Conservation (phyloP, 192 early-diverging fungal species). For the Geranomyces variabilis region DNA sequence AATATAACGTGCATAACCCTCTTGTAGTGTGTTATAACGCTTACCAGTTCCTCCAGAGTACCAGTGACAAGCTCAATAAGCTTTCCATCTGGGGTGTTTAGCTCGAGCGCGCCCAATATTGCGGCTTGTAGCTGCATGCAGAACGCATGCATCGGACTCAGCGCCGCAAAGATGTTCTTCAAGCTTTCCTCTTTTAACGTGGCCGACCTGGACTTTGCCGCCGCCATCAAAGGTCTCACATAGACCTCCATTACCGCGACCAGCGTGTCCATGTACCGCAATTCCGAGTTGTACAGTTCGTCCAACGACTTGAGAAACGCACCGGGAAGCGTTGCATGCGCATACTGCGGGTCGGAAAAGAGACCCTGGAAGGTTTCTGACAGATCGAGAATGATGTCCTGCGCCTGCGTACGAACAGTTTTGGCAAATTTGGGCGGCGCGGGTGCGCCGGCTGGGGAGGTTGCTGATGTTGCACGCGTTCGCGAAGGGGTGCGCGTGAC, state of each 20-base stretch:
- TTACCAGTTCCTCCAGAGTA: conserved; percentile 8
- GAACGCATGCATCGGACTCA: conserved; percentile 33
- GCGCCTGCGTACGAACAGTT: neutral
- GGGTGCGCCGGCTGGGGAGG: neutral
- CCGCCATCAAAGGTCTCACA: conserved; percentile 27
- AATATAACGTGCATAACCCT: too few species aligned
- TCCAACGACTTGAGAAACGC: conserved; percentile 17
- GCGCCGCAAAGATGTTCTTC: conserved; percentile 28
- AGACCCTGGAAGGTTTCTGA: conserved; percentile 28
- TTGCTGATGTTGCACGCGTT: too few species aligned
- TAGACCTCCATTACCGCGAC: conserved; percentile 31
- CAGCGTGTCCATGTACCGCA: conserved; percentile 30
- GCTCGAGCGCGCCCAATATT: conserved; percentile 6
- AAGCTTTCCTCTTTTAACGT: conserved; percentile 32
- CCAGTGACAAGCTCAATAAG: conserved; percentile 6
- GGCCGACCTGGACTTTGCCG: neutral
- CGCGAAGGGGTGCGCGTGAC: too few species aligned
- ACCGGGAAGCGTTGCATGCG: neutral
- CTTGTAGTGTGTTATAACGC: neutral
- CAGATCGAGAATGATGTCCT: conserved; percentile 8
- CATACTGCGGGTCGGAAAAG: neutral
- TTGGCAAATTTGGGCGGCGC: conserved; percentile 3
- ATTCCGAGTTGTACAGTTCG: conserved; percentile 27
- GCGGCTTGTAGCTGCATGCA: conserved; percentile 10
- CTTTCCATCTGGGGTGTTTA: neutral